A percentile compares a stretch with the other conserved stretches of the same genome.
phyloP scores from a whole-genome alignment of 73 alveolate species.

The Symbiodinium pilosum region DNA sequence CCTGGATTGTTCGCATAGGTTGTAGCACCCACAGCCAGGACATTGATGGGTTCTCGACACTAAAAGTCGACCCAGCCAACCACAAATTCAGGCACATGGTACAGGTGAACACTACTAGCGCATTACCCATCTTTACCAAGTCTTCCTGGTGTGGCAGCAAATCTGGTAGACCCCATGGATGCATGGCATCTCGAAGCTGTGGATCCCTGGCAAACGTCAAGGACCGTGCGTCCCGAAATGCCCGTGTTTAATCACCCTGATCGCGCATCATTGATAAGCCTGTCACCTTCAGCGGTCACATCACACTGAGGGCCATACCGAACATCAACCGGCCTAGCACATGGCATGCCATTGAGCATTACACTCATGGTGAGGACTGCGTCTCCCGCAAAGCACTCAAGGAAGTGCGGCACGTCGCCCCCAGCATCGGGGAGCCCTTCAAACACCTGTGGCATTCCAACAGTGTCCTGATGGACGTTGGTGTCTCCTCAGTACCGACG shows the following conservation, averaged over 20 bases:
- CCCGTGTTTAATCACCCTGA: neutral
- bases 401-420: neutral
- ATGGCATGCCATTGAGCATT: neutral
- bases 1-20: neutral
- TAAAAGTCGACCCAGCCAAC: neutral
- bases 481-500: neutral
- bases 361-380: neutral
- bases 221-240: neutral
- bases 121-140: neutral
- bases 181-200: neutral
- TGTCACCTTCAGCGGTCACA: neutral
- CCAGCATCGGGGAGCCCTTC: neutral
- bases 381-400: neutral
- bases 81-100: neutral
- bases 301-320: neutral
- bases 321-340: neutral
- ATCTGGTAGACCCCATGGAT: neutral
- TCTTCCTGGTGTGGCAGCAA: neutral
- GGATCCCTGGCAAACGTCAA: neutral
- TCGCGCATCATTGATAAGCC: neutral
- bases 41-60: neutral
- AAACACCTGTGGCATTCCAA: neutral
- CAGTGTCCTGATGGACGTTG: neutral
- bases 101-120: neutral
- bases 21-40: slow-evolving; percentile 21